Conservation (phyloP, 1,284 basidiomycete genomes). For the Boletellus deceptivus region DNA sequence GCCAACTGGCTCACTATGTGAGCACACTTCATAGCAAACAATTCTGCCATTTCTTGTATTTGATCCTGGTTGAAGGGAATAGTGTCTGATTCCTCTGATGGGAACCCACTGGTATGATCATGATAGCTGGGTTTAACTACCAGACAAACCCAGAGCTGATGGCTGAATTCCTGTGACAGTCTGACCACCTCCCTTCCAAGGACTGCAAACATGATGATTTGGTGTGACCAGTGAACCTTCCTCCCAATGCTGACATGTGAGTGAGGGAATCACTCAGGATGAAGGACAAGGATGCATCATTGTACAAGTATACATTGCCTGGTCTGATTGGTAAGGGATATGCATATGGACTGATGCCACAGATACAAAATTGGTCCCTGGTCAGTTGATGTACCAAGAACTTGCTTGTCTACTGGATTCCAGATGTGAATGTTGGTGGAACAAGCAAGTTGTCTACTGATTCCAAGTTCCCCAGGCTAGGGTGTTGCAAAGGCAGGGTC, state of each 20-base stretch:
- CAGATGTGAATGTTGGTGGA: not conserved
- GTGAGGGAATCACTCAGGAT: not conserved
- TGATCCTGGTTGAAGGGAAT: constrained; percentile 9
- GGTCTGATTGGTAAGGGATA: too few relatives aligned
- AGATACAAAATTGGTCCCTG: too few relatives aligned
- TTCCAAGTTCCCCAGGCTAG: not conserved
- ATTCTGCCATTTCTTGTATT: constrained; percentile 16
- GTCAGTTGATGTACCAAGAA: too few relatives aligned
- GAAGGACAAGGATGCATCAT: too few relatives aligned
- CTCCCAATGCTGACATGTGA: not conserved
- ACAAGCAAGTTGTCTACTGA: not conserved
- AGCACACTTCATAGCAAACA: constrained; percentile 10
- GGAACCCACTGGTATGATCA: constrained; percentile 20
- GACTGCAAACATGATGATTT: not conserved
- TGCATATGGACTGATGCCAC: too few relatives aligned
- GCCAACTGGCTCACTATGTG: constrained; percentile 7
- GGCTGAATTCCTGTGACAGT: not conserved
- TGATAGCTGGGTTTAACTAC: constrained; percentile 14
- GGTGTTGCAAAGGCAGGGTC: not conserved
- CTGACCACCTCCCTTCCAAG: not conserved
- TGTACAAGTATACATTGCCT: too few relatives aligned
- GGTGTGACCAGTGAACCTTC: not conserved
- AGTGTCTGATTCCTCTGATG: constrained; percentile 5
- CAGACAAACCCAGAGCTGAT: not conserved
- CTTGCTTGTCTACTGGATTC: constrained; percentile 7